Conservation (phyloP, 306 rosid genomes). For the Sicyos baderoa region DNA sequence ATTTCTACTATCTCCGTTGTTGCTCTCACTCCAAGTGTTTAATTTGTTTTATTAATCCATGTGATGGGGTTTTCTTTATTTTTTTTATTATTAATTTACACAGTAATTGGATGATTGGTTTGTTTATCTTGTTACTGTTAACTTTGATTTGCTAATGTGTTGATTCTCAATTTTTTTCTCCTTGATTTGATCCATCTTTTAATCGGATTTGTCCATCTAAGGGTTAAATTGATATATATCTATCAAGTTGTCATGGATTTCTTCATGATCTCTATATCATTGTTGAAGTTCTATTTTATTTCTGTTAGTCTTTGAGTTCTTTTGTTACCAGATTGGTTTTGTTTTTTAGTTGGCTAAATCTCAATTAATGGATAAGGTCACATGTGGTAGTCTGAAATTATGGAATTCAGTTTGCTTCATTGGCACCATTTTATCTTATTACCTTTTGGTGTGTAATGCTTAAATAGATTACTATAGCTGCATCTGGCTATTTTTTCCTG, state of each 20-base stretch:
- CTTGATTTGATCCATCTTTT: neutral
- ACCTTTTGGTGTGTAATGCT: neutral
- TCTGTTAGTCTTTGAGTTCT: neutral
- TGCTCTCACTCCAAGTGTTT: conserved; percentile 3
- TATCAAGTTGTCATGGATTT: neutral
- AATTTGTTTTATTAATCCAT: conserved; percentile 1
- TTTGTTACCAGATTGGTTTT: neutral
- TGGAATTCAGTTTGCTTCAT: neutral
- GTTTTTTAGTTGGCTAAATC: neutral
- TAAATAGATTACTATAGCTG: neutral
- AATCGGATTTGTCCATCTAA: neutral
- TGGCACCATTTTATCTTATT: neutral
- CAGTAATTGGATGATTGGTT: neutral
- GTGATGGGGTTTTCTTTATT: neutral
- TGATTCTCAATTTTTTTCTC: neutral
- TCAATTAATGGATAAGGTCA: neutral
- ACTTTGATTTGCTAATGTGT: neutral
- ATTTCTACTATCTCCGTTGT: neutral
- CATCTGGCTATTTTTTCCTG: too few species aligned
- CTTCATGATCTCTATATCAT: neutral
- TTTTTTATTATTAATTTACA: neutral
- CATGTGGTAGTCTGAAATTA: neutral
- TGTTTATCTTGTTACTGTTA: neutral
- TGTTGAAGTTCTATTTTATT: neutral
- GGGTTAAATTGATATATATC: neutral